Conservation (phyloP, 208 protist genomes). For the Acanthamoeba castellanii region DNA sequence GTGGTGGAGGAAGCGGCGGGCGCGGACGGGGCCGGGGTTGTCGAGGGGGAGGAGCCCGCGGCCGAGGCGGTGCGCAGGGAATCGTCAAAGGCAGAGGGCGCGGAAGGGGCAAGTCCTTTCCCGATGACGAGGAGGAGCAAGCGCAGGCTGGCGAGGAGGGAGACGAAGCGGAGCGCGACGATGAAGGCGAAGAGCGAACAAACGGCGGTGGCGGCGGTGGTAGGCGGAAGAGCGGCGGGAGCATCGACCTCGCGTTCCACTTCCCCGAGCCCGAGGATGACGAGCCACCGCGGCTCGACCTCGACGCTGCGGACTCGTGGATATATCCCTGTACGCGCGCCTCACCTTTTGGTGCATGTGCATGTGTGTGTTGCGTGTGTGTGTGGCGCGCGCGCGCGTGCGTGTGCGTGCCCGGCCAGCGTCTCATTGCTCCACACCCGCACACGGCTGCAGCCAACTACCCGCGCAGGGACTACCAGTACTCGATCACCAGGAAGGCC, state of each 20-base stretch:
- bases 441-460: slow-evolving; percentile 58
- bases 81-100: not conserved
- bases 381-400: too few species aligned
- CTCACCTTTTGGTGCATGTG: not conserved
- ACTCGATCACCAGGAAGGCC: slow-evolving; percentile 70
- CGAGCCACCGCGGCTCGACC: not conserved
- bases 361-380: slow-evolving; percentile 12
- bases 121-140: not conserved
- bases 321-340: slow-evolving; percentile 66
- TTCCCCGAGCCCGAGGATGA: slow-evolving; percentile 52
- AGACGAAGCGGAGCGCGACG: not conserved
- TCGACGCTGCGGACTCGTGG: slow-evolving; percentile 36
- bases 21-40: not conserved
- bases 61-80: not conserved
- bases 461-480: slow-evolving; percentile 76
- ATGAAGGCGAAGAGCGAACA: not conserved
- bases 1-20: not conserved
- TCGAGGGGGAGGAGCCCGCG: too few species aligned
- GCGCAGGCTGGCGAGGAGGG: not conserved
- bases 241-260: not conserved
- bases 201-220: not conserved
- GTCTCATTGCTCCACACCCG: not conserved
- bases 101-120: not conserved
- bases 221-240: not conserved
- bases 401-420: not conserved